Evolutionary conservation across 2,329 filamentous ascomycete genomes (phyloP).

Genomic region (Alternaria sp.): DNA sequence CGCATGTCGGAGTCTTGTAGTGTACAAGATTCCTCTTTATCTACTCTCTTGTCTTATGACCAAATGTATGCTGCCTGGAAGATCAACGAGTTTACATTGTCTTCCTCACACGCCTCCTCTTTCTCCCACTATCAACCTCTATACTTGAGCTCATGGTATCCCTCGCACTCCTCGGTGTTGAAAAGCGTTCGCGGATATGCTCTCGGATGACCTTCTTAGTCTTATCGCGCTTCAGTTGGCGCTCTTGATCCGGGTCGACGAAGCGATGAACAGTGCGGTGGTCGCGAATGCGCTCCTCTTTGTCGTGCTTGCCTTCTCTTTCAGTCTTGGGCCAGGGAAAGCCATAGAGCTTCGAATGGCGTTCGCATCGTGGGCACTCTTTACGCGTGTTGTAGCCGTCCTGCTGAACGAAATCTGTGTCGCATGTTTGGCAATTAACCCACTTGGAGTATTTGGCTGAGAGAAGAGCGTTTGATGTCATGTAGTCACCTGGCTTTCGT

Average conservation of each 20-base stretch:
- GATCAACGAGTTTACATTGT: slow-evolving; percentile 37
- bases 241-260: slow-evolving; percentile 73
- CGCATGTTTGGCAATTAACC: slow-evolving; percentile 89
- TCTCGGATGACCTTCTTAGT: slow-evolving; percentile 36
- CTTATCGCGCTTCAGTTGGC: slow-evolving; percentile 43
- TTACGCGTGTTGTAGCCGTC: slow-evolving; percentile 86
- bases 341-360: slow-evolving; percentile 94
- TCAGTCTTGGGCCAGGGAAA: slow-evolving; percentile 97
- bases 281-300: slow-evolving; percentile 75
- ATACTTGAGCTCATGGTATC: slow-evolving; percentile 40
- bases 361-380: slow-evolving; percentile 90
- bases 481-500: slow-evolving; percentile 67
- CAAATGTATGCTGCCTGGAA: background rate
- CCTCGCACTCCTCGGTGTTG: slow-evolving; percentile 37
- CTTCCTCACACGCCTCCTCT: slow-evolving; percentile 36
- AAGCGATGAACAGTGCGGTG: slow-evolving; percentile 90
- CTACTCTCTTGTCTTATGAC: background rate
- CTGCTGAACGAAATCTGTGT: slow-evolving; percentile 82
- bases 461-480: slow-evolving; percentile 78
- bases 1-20: background rate
- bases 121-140: slow-evolving; percentile 32
- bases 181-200: slow-evolving; percentile 35
- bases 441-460: slow-evolving; percentile 80
- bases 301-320: slow-evolving; percentile 76
- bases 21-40: background rate